phyloP scores from a whole-genome alignment of 441 rosid species.

The Manihot esculenta region DNA sequence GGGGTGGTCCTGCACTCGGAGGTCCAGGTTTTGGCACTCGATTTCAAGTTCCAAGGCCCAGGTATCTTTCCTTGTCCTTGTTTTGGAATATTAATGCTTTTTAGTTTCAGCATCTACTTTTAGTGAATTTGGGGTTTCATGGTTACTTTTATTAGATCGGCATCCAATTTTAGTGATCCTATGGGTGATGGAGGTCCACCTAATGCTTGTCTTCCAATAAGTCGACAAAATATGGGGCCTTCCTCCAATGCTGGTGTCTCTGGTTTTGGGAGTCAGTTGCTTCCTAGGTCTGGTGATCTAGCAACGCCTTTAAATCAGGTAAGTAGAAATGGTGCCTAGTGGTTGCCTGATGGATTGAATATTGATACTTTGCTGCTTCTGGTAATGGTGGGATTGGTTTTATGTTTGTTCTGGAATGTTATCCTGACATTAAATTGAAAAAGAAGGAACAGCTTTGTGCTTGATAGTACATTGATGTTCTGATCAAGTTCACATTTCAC shows the following conservation, averaged over 20 bases:
- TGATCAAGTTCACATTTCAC: neutral
- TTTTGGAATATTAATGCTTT: slow-evolving; percentile 21
- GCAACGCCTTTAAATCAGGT: slow-evolving; percentile 65
- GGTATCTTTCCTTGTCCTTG: slow-evolving; percentile 37
- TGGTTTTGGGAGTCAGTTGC: slow-evolving; percentile 53
- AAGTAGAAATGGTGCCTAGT: slow-evolving; percentile 25
- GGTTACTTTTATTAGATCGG: slow-evolving; percentile 46
- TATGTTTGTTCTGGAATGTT: too few relatives aligned
- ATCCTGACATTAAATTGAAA: too few relatives aligned
- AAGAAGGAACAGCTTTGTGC: neutral
- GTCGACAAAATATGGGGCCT: slow-evolving; percentile 57
- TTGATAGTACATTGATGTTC: slow-evolving; percentile 2
- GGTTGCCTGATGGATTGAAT: slow-evolving; percentile 2
- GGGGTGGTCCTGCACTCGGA: slow-evolving; percentile 66
- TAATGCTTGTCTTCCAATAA: slow-evolving; percentile 66
- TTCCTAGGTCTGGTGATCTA: slow-evolving; percentile 60
- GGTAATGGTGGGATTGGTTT: too few relatives aligned
- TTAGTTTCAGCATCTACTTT: neutral
- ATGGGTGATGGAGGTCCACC: slow-evolving; percentile 52
- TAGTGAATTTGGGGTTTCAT: slow-evolving; percentile 12
- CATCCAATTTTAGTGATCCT: slow-evolving; percentile 52
- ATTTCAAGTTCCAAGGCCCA: slow-evolving; percentile 64
- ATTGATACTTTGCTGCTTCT: too few relatives aligned
- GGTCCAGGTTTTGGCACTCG: slow-evolving; percentile 76
- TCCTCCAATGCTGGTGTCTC: slow-evolving; percentile 47